Evolutionary conservation across 140 eudicot species (phyloP).

Genomic region (Anethum foeniculum): DNA sequence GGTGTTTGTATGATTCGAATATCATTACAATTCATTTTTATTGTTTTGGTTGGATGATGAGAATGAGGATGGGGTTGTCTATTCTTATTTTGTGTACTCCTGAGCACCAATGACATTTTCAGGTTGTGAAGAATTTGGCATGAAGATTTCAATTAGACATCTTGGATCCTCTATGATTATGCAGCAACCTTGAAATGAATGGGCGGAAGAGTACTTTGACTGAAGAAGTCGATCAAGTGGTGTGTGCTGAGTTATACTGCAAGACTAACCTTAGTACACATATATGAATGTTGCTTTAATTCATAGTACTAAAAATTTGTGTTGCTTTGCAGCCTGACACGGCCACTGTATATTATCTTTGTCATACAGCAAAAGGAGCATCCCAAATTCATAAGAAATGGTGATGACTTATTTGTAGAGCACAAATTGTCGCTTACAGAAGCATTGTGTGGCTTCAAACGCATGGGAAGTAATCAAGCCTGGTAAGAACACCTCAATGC

Average conservation of each 20-base stretch:
- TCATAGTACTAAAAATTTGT: background rate
- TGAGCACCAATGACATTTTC: too few species aligned
- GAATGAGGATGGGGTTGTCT: too few species aligned
- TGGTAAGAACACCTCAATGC: slow-evolving; percentile 12
- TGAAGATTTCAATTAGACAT: too few species aligned
- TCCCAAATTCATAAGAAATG: slow-evolving; percentile 51
- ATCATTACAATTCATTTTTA: too few species aligned
- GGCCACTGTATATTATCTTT: slow-evolving; percentile 42
- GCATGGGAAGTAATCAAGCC: slow-evolving; percentile 52
- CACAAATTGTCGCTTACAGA: slow-evolving; percentile 45
- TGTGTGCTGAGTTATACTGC: slow-evolving; percentile 7
- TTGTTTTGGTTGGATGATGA: too few species aligned
- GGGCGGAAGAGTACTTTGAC: slow-evolving; percentile 43
- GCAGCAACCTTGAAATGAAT: slow-evolving; percentile 41
- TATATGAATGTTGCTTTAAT: background rate
- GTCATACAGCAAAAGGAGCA: slow-evolving; percentile 63
- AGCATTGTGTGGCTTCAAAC: slow-evolving; percentile 49
- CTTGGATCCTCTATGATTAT: background rate
- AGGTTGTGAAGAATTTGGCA: too few species aligned
- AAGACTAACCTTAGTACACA: background rate
- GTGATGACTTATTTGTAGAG: slow-evolving; percentile 43
- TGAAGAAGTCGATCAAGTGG: slow-evolving; percentile 51
- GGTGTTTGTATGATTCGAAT: too few species aligned
- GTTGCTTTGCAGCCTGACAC: slow-evolving; percentile 33
- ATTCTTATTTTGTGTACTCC: too few species aligned